Evolutionary conservation across 345 rosid genomes (phyloP).

Genomic region (Diplotaxis tenuifolia): DNA sequence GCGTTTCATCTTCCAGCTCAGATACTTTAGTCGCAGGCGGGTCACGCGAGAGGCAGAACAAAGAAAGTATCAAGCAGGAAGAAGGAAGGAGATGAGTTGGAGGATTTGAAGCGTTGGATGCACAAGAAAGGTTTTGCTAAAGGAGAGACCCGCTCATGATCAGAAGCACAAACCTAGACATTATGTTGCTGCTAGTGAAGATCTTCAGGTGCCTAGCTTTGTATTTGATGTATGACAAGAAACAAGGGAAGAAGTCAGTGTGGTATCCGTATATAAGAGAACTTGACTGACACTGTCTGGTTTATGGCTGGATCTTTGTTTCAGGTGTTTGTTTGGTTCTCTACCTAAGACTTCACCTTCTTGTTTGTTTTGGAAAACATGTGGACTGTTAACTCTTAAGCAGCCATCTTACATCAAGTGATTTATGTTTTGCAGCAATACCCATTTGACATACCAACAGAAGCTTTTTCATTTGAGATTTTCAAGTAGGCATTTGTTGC

Average conservation of each 20-base stretch:
- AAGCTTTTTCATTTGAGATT: conserved; percentile 89
- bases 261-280: conserved; percentile 96
- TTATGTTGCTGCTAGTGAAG: conserved; percentile 85
- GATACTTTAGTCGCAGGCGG: conserved; percentile 61
- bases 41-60: conserved; percentile 39
- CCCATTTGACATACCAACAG: conserved; percentile 92
- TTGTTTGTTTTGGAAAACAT: not conserved
- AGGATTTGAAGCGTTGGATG: conserved; percentile 89
- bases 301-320: conserved; percentile 99
- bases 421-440: conserved; percentile 65
- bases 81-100: conserved; percentile 49
- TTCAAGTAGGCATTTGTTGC: conserved; percentile 96
- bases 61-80: conserved; percentile 46
- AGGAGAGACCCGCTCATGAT: conserved; percentile 69
- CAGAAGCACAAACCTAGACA: conserved; percentile 68
- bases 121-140: conserved; percentile 68
- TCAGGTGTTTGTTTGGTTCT: conserved; percentile 66
- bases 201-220: conserved; percentile 91
- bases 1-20: conserved; percentile 48
- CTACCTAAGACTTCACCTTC: conserved; percentile 11
- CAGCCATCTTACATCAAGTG: not conserved
- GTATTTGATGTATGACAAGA: conserved; percentile 97
- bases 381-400: conserved; percentile 3
- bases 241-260: conserved; percentile 88
- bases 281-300: conserved; percentile 97